A percentile compares a stretch with the other conserved stretches of the same genome.
These are phyloP conservation scores for Populus hybrid DNA, from an alignment of 441 rosid genomes.

Conservation along the genomic window DNA sequence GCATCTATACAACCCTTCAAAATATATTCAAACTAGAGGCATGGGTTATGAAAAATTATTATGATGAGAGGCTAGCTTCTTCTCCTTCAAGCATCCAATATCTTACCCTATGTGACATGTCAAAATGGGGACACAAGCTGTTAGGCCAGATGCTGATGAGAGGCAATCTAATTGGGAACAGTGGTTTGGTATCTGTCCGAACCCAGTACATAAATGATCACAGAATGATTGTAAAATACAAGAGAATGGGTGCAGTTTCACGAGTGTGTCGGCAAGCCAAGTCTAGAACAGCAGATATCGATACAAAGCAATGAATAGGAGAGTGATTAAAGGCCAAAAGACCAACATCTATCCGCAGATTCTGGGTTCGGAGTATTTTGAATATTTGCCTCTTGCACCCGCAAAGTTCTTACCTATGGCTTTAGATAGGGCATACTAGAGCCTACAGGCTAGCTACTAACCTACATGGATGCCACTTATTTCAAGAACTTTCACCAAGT, in stretches of 20 bases:
- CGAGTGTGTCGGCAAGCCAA: neutral
- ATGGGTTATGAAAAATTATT: neutral
- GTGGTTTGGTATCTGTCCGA: neutral
- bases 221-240: neutral
- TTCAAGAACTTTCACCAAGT: too few species aligned
- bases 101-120: neutral
- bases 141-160: neutral
- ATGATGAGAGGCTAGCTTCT: neutral
- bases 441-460: neutral
- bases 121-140: neutral
- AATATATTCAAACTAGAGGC: neutral
- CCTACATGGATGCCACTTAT: neutral
- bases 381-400: neutral
- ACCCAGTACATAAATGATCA: neutral
- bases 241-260: neutral
- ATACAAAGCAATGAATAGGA: neutral
- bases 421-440: neutral
- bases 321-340: neutral
- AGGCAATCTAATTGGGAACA: neutral
- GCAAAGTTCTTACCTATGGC: neutral
- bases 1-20: neutral
- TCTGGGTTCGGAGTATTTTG: neutral
- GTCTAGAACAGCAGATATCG: neutral
- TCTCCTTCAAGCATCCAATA: neutral
- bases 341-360: neutral